Evolutionary conservation across 768 basidiomycete species (phyloP).

Genomic region (Pleurotus platypus): DNA sequence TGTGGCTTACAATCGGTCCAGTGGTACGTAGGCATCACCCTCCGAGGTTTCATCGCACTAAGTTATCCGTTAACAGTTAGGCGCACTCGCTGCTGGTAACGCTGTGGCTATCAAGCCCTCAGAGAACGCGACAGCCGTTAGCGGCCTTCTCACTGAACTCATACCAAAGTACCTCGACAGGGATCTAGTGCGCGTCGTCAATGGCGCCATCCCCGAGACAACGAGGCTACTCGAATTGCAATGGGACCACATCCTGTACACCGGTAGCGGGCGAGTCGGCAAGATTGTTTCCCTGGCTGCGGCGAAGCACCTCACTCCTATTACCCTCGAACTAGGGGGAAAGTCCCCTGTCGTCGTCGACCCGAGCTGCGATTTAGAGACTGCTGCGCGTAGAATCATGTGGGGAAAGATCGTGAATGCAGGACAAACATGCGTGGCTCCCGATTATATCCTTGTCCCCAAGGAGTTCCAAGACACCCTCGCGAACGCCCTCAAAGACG

Average conservation of each 20-base stretch:
- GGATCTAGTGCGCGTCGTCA: constrained; percentile 58
- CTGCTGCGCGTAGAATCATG: constrained; percentile 65
- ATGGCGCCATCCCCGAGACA: constrained; percentile 64
- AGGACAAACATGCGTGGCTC: constrained; percentile 73
- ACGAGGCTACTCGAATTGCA: constrained; percentile 70
- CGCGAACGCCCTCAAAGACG: constrained; percentile 37
- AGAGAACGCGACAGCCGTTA: constrained; percentile 56
- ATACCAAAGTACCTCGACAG: constrained; percentile 74
- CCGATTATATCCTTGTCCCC: constrained; percentile 52
- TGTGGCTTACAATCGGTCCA: constrained; percentile 56
- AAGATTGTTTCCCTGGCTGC: constrained; percentile 70
- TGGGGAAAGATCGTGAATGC: constrained; percentile 81
- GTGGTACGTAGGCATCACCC: constrained; percentile 37
- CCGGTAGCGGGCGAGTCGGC: constrained; percentile 57
- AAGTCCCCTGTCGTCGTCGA: constrained; percentile 79
- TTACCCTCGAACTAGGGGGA: constrained; percentile 50
- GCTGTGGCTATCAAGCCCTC: constrained; percentile 74
- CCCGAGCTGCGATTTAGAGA: constrained; percentile 59
- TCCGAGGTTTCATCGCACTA: background rate
- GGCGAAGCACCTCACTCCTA: constrained; percentile 70
- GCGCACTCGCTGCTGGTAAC: constrained; percentile 80
- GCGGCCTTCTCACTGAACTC: constrained; percentile 60
- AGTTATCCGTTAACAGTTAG: constrained; percentile 29
- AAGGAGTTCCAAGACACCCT: constrained; percentile 40
- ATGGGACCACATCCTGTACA: constrained; percentile 50